Evolutionary conservation across 2,329 filamentous ascomycete species (phyloP), one percentile per base, ranked within the genome.

Genomic region (Septoria linicola): DNA sequence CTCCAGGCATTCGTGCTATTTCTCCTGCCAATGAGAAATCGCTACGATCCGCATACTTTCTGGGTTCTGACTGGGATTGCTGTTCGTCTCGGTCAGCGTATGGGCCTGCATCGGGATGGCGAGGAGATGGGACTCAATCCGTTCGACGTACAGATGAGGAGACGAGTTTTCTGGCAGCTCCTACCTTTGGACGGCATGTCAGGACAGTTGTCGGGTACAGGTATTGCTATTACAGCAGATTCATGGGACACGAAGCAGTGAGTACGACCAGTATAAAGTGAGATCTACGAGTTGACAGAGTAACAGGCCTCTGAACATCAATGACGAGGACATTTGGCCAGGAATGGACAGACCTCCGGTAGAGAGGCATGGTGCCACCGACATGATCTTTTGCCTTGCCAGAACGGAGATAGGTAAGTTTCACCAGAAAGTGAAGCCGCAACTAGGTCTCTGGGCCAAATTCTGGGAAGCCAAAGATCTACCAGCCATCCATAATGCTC

Each of bases 1-100:
- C 68, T 89, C 19, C 85, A 89, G 67, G 85, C 84, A 1, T 83
- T 83, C 51, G 71, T 85, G 4, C 71, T 89, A 13, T 88, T 85
- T 59, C 72, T 87, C 51, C 48, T 67, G 2, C 53, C 65, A 5
- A 57, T 62, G 8, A 71, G 76, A 34, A 68, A 71, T 16, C 58
- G 59, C 1, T 72, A 72, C 34, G 76, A 79, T 52, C 69, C 73
- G 66, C 79, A 42, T 63, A 80, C 82, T 3, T 75, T 81, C 4
- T 87, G 83, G 81, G 81, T 82, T 32, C 71, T 87, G 57, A 82
- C 80, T 0, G 83, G 82, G 0, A 73, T 85, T 1, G 76, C 79
- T 3, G 72, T 80, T n/a, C 75, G 82, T 4, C 78, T 85, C 32
- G 80, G 76, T 3, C 80, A 82, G 58, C 76, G 79, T 2, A 75